Evolutionary conservation across 2,329 filamentous ascomycete species (phyloP).

Genomic region (Colletotrichum truncatum): DNA sequence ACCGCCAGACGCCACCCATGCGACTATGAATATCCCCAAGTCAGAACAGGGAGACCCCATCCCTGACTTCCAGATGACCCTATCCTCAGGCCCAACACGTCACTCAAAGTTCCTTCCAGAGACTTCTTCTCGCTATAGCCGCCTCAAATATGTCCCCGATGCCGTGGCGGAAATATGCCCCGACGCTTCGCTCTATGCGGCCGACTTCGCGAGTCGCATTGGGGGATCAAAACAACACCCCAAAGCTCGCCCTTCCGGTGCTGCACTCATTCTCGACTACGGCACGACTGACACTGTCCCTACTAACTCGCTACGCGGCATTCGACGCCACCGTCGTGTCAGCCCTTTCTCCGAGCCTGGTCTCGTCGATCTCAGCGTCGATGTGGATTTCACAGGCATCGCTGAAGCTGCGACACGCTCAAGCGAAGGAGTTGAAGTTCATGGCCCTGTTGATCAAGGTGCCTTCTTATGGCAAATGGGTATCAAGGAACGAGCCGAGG

Average conservation of each 20-base stretch:
- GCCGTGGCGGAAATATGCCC: constrained; percentile 91
- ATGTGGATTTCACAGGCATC: constrained; percentile 91
- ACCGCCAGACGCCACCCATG: constrained; percentile 62
- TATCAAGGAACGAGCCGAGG: constrained; percentile 78
- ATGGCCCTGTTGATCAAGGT: constrained; percentile 89
- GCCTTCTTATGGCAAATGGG: constrained; percentile 84
- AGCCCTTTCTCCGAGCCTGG: constrained; percentile 84
- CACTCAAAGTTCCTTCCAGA: constrained; percentile 88
- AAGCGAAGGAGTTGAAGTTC: constrained; percentile 85
- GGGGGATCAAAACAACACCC: constrained; percentile 69
- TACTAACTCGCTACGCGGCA: constrained; percentile 89
- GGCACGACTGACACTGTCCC: constrained; percentile 83
- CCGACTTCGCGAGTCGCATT: constrained; percentile 85
- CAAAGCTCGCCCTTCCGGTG: constrained; percentile 76
- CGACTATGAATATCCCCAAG: constrained; percentile 62
- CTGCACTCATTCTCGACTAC: constrained; percentile 96
- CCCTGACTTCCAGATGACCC: constrained; percentile 88
- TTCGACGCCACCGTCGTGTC: constrained; percentile 78
- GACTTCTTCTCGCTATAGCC: constrained; percentile 80
- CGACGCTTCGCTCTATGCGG: constrained; percentile 81
- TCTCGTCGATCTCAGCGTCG: constrained; percentile 86
- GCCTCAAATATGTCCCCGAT: constrained; percentile 72
- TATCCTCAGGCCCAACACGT: constrained; percentile 79
- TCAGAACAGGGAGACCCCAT: constrained; percentile 60
- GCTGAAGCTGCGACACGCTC: constrained; percentile 83